Percentiles rank a stretch among this genome's conserved stretches.
Conservation (phyloP, 495 filamentous ascomycete genomes). For the Aspergillus sparsus region DNA sequence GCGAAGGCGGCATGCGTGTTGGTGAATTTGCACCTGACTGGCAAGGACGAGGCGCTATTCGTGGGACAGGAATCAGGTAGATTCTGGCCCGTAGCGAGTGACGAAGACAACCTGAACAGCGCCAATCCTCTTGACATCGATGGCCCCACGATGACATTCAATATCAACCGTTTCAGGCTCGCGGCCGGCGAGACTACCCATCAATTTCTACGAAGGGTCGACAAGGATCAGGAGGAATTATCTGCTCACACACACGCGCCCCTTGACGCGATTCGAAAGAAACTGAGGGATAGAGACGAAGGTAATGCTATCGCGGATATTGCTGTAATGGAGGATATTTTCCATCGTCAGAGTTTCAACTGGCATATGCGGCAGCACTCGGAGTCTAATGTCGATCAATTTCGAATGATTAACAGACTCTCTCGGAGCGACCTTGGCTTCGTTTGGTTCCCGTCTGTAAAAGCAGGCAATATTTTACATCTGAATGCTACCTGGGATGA, state of each 20-base stretch:
- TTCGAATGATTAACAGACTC: slow-evolving; percentile 6
- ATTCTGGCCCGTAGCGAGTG: slow-evolving; percentile 10
- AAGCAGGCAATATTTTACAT: slow-evolving; percentile 1
- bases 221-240: slow-evolving; percentile 9
- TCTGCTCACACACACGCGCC: slow-evolving; percentile 13
- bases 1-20: slow-evolving; percentile 16
- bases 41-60: slow-evolving; percentile 14
- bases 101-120: neutral
- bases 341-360: slow-evolving; percentile 1
- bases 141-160: slow-evolving; percentile 10
- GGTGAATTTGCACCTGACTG: slow-evolving; percentile 14
- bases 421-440: slow-evolving; percentile 11
- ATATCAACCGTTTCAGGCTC: slow-evolving; percentile 7
- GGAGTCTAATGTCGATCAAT: neutral
- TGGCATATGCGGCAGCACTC: slow-evolving; percentile 5
- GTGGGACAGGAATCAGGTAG: slow-evolving; percentile 7
- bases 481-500: slow-evolving; percentile 12
- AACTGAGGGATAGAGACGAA: neutral
- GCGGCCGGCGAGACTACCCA: neutral
- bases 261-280: neutral
- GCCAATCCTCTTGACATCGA: slow-evolving; percentile 16
- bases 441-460: slow-evolving; percentile 16
- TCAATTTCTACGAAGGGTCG: slow-evolving; percentile 4
- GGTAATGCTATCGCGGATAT: neutral
- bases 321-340: neutral